Evolutionary conservation across 441 rosid species (phyloP).

Genomic region (Gossypium davidsonii): DNA sequence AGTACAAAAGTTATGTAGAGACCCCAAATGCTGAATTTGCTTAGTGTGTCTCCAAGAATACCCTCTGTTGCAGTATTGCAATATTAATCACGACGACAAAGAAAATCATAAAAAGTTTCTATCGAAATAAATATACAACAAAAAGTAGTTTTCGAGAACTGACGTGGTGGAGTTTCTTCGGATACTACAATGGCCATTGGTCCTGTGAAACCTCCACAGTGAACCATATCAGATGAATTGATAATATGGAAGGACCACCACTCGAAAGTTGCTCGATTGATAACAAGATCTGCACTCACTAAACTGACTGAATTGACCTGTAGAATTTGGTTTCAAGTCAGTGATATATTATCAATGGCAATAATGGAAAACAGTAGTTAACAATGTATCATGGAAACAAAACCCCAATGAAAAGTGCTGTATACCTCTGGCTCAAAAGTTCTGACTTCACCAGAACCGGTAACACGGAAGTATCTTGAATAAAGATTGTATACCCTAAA

Average conservation of each 20-base stretch:
- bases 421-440: slow-evolving; percentile 83
- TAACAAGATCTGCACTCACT: slow-evolving; percentile 73
- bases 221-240: slow-evolving; percentile 52
- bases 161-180: slow-evolving; percentile 99
- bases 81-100: slow-evolving; percentile 8
- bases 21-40: slow-evolving; percentile 99
- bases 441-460: slow-evolving; percentile 96
- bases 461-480: slow-evolving; percentile 82
- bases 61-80: slow-evolving; percentile 63
- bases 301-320: slow-evolving; percentile 69
- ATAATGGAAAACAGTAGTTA: not conserved
- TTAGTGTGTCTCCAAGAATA: slow-evolving; percentile 94
- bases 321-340: slow-evolving; percentile 12
- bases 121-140: not conserved
- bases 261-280: slow-evolving; percentile 51
- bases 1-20: slow-evolving; percentile 98
- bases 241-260: slow-evolving; percentile 97
- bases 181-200: slow-evolving; percentile 91
- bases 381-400: not conserved
- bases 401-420: not conserved
- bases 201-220: slow-evolving; percentile 74
- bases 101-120: slow-evolving; percentile 3
- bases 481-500: slow-evolving; percentile 80
- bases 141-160: slow-evolving; percentile 30
- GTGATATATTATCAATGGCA: not conserved